phyloP scores from a whole-genome alignment of 352 stramenopile species.

The Phytopythium aichiense region DNA sequence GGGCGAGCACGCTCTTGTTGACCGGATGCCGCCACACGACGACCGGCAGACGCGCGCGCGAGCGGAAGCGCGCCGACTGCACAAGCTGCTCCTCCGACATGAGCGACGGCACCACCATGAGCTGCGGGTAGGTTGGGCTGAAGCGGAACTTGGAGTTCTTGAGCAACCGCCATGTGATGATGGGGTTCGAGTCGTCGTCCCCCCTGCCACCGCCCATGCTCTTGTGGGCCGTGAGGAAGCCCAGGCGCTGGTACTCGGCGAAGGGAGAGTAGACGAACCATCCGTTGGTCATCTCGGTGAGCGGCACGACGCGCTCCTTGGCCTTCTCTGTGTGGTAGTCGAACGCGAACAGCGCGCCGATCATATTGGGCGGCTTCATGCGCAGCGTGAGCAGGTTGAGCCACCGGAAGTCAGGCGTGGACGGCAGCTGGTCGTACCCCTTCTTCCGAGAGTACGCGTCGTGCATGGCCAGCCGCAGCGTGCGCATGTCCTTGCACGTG shows the following conservation, averaged over 20 bases:
- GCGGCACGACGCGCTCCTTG: slow-evolving; percentile 27
- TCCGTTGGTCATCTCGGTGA: slow-evolving; percentile 59
- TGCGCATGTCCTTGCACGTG: slow-evolving; percentile 76
- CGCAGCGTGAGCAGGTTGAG: slow-evolving; percentile 73
- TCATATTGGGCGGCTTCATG: slow-evolving; percentile 79
- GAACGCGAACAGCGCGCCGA: slow-evolving; percentile 74
- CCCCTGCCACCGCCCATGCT: slow-evolving; percentile 20
- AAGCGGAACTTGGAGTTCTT: slow-evolving; percentile 91
- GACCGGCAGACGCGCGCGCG: slow-evolving; percentile 88
- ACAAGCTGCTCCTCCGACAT: slow-evolving; percentile 92
- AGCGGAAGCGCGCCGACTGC: slow-evolving; percentile 89
- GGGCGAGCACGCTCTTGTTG: slow-evolving; percentile 93
- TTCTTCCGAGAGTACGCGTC: slow-evolving; percentile 84
- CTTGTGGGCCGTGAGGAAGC: slow-evolving; percentile 60
- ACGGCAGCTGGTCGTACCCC: slow-evolving; percentile 70
- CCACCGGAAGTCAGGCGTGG: slow-evolving; percentile 73
- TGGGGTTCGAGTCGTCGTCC: slow-evolving; percentile 14
- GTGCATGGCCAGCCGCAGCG: slow-evolving; percentile 79
- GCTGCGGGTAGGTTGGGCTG: slow-evolving; percentile 93
- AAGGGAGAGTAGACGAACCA: slow-evolving; percentile 84
- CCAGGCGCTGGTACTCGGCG: slow-evolving; percentile 78
- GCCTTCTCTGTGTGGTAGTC: slow-evolving; percentile 72
- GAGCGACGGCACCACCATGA: slow-evolving; percentile 92
- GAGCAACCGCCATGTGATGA: slow-evolving; percentile 78
- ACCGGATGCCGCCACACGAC: slow-evolving; percentile 91